Base-by-base conservation (phyloP, 73 alveolate species). In the Uronychia setigera region DNA sequence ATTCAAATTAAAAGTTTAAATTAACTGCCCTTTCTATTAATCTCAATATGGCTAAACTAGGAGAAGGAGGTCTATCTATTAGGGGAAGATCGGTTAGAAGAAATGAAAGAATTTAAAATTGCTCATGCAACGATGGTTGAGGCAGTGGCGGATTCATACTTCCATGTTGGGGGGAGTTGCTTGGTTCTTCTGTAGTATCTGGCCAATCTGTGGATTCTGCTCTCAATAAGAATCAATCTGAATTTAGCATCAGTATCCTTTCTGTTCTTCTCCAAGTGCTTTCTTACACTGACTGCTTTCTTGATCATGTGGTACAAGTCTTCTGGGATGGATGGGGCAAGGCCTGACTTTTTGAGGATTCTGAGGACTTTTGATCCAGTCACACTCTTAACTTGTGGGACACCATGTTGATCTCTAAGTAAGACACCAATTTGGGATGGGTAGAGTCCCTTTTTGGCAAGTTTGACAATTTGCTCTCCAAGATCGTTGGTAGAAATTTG, bases 301-400 rank as follows among this genome's bases (percentile, higher is more conserved):
- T 96, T 98, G 96, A 98, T 98, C 93, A 98, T 88, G 92, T 97
- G 96, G 96, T 98, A 98, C 78, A 98, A 91, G 87, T 98, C 99
- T 91, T 98, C 99, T 31, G 99, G 99, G 92, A 98, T 96, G 84
- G 89, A 95, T 58, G 99, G 99, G 79, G 99, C 99, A 67, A 98
- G 80, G 34, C 99, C 98, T 74, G 95, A 92, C 83, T 81, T 88
- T 95, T 93, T 95, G 82, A 96, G 82, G 93, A 96, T 88, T 88
- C 99, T 87, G 89, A 95, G 88, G 91, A 96, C 93, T 84, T 95
- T 95, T 91, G 87, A 90, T 75, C 99, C 98, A 1, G 98, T 96
- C 81, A 96, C 93, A n/a, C 91, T 80, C 88, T 92, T 91, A 35
- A 94, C 96, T 88, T 91, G 97, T 26, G 99, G 99, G 78, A 96